Percentiles rank a stretch among this genome's conserved stretches.
phyloP scores from a whole-genome alignment of 306 rosid genomes.

The Malus orientalis region DNA sequence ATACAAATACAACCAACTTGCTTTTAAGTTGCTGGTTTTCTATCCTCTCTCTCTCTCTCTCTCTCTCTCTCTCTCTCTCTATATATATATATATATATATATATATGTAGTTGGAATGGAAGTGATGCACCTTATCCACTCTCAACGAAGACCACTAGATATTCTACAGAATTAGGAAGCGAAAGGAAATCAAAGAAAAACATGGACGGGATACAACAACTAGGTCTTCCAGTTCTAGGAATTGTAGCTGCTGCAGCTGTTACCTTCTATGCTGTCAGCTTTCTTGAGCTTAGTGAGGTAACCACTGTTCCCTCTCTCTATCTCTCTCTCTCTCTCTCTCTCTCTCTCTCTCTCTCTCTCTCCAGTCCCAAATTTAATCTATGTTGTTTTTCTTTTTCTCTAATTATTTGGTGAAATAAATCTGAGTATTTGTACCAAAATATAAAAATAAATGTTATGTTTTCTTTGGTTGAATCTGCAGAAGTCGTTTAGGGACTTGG shows the following conservation, averaged over 20 bases:
- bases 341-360: too few relatives aligned
- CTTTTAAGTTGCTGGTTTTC: too few relatives aligned
- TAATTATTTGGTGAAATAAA: neutral
- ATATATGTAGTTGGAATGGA: neutral
- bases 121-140: slow-evolving; percentile 2
- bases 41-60: too few relatives aligned
- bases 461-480: slow-evolving; percentile 2
- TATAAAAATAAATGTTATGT: too few relatives aligned
- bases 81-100: too few relatives aligned
- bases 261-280: slow-evolving; percentile 73
- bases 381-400: neutral
- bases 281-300: slow-evolving; percentile 62
- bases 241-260: slow-evolving; percentile 67
- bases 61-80: too few relatives aligned
- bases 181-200: neutral
- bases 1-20: too few relatives aligned
- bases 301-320: too few relatives aligned
- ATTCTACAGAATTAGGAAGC: neutral
- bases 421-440: neutral
- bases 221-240: slow-evolving; percentile 56
- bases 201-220: slow-evolving; percentile 46
- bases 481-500: slow-evolving; percentile 58
- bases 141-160: neutral
- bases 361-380: too few relatives aligned
- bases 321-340: neutral